These are phyloP conservation scores for Oidium heveae DNA, from an alignment of 2,329 filamentous ascomycete species.

Conservation along the genomic window DNA sequence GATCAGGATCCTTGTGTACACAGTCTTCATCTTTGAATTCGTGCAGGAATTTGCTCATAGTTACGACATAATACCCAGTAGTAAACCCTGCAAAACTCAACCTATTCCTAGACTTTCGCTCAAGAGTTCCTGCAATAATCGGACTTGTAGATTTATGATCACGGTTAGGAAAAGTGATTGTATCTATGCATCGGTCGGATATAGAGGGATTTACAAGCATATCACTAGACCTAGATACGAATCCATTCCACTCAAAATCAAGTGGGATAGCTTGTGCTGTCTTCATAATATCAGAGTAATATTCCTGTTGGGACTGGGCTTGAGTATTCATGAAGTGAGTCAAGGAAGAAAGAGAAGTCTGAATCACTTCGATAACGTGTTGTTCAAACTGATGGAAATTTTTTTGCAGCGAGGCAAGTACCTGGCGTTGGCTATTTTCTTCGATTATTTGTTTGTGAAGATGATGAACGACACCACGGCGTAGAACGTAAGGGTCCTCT, in stretches of 20 bases:
- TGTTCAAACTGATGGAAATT: slow-evolving; percentile 72
- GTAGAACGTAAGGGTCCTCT: slow-evolving; percentile 74
- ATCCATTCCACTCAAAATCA: slow-evolving; percentile 83
- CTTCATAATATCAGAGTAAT: slow-evolving; percentile 65
- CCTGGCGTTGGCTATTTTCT: slow-evolving; percentile 89
- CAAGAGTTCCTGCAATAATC: slow-evolving; percentile 65
- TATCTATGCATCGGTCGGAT: slow-evolving; percentile 45
- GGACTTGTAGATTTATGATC: slow-evolving; percentile 56
- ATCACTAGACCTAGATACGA: slow-evolving; percentile 43
- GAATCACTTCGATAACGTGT: slow-evolving; percentile 60
- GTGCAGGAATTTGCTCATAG: slow-evolving; percentile 68
- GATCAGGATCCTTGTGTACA: slow-evolving; percentile 42
- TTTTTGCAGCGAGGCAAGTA: slow-evolving; percentile 74
- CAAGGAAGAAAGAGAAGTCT: slow-evolving; percentile 63
- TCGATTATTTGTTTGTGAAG: slow-evolving; percentile 77
- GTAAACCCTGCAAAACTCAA: slow-evolving; percentile 49
- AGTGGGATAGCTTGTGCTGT: slow-evolving; percentile 51
- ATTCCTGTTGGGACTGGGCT: slow-evolving; percentile 51
- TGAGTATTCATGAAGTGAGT: slow-evolving; percentile 58
- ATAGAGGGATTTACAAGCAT: slow-evolving; percentile 56
- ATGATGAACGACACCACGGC: slow-evolving; percentile 57
- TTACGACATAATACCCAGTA: slow-evolving; percentile 72
- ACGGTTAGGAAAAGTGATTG: slow-evolving; percentile 71
- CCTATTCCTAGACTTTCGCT: slow-evolving; percentile 77
- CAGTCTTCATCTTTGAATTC: slow-evolving; percentile 88